Evolutionary conservation across 768 basidiomycete genomes (phyloP).

Genomic region (Lactarius sp.): DNA sequence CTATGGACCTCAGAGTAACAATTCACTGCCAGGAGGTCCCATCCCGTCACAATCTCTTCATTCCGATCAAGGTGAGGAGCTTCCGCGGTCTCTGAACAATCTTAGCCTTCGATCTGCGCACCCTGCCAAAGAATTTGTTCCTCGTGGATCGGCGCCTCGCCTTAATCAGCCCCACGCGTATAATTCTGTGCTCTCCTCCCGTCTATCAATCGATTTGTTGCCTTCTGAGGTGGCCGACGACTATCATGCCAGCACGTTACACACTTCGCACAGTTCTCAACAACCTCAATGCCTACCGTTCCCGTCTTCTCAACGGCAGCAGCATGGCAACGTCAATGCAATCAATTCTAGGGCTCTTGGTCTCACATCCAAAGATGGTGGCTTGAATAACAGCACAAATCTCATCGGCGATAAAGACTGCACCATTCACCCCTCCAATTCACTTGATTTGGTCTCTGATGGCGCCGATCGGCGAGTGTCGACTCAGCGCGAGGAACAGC

Average conservation of each 20-base stretch:
- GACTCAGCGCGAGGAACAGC: slow-evolving; percentile 20
- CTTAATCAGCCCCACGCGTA: slow-evolving; percentile 3
- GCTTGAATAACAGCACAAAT: slow-evolving; percentile 4
- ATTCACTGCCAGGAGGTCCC: slow-evolving; percentile 1
- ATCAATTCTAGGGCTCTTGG: slow-evolving; percentile 16
- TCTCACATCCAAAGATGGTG: slow-evolving; percentile 15
- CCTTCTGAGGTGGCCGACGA: slow-evolving; percentile 6
- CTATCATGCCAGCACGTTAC: slow-evolving; percentile 4
- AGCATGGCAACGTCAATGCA: background rate
- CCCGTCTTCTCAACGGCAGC: slow-evolving; percentile 11
- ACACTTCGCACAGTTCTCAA: slow-evolving; percentile 11
- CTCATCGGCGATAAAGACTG: slow-evolving; percentile 16
- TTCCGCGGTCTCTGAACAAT: slow-evolving; percentile 17
- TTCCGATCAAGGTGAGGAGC: slow-evolving; percentile 8
- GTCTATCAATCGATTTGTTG: slow-evolving; percentile 9
- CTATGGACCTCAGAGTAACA: slow-evolving; percentile 16
- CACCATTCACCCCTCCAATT: slow-evolving; percentile 7
- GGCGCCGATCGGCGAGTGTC: slow-evolving; percentile 7
- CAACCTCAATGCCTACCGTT: slow-evolving; percentile 7
- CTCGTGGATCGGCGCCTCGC: slow-evolving; percentile 18
- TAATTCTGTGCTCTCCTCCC: slow-evolving; percentile 6
- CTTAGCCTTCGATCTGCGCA: slow-evolving; percentile 19
- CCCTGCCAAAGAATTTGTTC: slow-evolving; percentile 25
- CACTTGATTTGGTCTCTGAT: slow-evolving; percentile 17
- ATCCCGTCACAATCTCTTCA: slow-evolving; percentile 5